Base-by-base conservation (phyloP, 1,284 basidiomycete species). In the Cryptococcus hybrid region DNA sequence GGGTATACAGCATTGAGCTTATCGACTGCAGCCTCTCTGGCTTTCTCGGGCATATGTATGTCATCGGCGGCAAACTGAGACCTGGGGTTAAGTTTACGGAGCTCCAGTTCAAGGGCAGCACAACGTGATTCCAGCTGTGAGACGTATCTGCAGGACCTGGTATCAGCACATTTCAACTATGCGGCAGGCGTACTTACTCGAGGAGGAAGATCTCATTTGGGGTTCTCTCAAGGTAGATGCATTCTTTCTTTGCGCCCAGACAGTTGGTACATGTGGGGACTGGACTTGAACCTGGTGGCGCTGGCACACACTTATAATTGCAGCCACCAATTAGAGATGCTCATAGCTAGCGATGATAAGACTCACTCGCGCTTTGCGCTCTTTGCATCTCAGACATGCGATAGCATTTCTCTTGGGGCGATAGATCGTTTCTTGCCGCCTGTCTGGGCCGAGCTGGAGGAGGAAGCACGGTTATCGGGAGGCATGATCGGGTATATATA, bases 131-230 rank as follows among this genome's bases (percentile, higher is more conserved):
- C 67, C 1, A 69, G 63, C 43, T 69, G 67, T 3, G 65, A 65
- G 4, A 69, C 67, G 45, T 69, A 69, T 58, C 67, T 69, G 44
- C 11, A 36, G 35, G 11, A 8, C 15, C 4, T 30, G 30, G 30
- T 30, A 47, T 57, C 54, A 58, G 52, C 40, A 12, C 30, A 45
- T 30, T 9, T 54, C 38, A 11, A n/a, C 40, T 7, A 7, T n/a
- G 6, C 42, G 30, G 35, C 37, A 45, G 42, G n/a, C 7, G 36
- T 5, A 60, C 63, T 59, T 30, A 67, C 66, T 67, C 66, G 3
- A 67, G 55, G 9, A 69, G 57, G 52, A 69, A 69, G 13, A 69
- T 56, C 47, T 69, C 67, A 53, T 67, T 66, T 7, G 67, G 67
- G 34, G 67, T 69, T 35, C 65, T 47, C 11, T 69, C 67, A 15